Evolutionary conservation across 2,329 filamentous ascomycete species (phyloP).

Genomic region (Curvularia sp.): DNA sequence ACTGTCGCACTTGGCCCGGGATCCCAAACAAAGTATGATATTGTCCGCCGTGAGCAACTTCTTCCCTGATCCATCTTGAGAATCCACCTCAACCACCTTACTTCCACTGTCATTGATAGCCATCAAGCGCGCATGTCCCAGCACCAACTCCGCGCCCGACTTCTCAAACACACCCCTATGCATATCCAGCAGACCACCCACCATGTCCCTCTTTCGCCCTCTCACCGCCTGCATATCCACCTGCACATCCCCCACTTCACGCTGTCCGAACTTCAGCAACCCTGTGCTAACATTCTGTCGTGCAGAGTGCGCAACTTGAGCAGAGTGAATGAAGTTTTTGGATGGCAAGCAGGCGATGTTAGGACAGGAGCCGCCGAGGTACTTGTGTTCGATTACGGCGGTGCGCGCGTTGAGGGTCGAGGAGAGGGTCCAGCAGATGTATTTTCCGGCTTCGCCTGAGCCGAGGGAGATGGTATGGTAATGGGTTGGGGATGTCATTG

Average conservation of each 20-base stretch:
- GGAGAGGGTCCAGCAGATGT: background rate
- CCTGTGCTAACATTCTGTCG: background rate
- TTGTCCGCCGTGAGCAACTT: background rate
- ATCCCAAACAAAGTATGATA: background rate
- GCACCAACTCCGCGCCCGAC: background rate
- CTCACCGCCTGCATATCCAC: background rate
- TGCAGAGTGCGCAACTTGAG: background rate
- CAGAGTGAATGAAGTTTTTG: background rate
- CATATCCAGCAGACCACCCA: background rate
- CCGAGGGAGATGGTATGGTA: background rate
- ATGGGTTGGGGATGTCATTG: background rate
- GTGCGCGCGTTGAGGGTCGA: background rate
- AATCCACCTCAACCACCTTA: background rate
- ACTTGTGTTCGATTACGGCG: background rate
- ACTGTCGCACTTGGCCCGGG: background rate
- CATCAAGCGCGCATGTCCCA: background rate
- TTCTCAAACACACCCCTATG: background rate
- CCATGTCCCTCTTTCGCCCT: background rate
- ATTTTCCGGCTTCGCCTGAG: background rate
- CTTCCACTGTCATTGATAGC: background rate
- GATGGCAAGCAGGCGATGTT: background rate
- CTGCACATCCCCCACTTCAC: background rate
- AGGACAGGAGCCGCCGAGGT: background rate
- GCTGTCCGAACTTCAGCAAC: background rate
- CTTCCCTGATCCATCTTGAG: background rate